Evolutionary conservation across 768 basidiomycete species (phyloP), one percentile per base, ranked within the genome.

Genomic region (Lentinula sp.): DNA sequence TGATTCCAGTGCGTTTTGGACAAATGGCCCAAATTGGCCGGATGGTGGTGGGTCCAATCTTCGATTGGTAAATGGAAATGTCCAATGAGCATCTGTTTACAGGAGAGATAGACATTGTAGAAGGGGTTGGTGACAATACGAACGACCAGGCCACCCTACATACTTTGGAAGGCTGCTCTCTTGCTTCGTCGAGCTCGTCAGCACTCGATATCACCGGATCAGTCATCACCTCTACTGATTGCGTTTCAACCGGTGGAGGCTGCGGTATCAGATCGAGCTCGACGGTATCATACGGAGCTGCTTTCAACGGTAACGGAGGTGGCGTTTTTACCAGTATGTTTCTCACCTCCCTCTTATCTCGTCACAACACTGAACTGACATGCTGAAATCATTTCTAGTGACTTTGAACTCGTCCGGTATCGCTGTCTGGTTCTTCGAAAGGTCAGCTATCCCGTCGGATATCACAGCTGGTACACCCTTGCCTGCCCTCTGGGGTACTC

Each of bases 251-350:
- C 6, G 80, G 80, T 18, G 91, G 92, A 62, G 93, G 93, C 20
- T 98, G 95, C 70, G 94, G 95, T 6, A 79, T 90, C 45, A 85
- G 88, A 10, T 82, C 87, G 9, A 70, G 71, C 37, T 76, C 78
- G 56, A 74, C 72, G 54, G 85, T 83, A 61, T 87, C 87, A 1
- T 96, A 90, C 69, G 95, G 95, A 20, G 72, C 80, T 16, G 84
- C 78, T 12, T 98, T 95, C 78, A 98, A 98, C 72, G 71, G 68
- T 18, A 86, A 81, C 64, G 85, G 85, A 8, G 95, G 95, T 52
- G 95, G 95, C 66, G 89, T 94, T 57, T 96, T 93, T 75, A 90
- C 90, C 57, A 92, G 92, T 94, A 68, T 71, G 91, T 83, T 37
- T 20, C 51, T 37, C 53, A 16, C 13, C 50, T 57, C 16, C 59